Percentiles rank a stretch among this genome's conserved stretches.
phyloP scores from a whole-genome alignment of 129 eudicot species.

The Solidago caesia region DNA sequence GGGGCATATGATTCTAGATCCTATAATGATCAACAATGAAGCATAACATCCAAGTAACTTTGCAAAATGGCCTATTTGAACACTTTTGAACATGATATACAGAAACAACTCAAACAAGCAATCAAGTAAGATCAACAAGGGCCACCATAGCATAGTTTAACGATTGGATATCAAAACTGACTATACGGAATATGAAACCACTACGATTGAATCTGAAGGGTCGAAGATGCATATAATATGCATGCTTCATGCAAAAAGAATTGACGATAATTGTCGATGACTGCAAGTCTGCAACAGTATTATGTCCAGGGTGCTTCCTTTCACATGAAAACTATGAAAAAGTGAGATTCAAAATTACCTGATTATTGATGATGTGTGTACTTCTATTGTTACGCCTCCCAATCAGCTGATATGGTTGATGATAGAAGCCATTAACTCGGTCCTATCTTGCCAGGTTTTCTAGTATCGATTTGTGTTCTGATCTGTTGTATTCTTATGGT shows the following conservation, averaged over 20 bases:
- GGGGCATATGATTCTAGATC: background rate
- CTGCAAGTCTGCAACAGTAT: constrained; percentile 13
- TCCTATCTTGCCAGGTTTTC: constrained; percentile 10
- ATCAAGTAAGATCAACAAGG: constrained; percentile 7
- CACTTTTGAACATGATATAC: background rate
- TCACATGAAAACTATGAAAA: constrained; percentile 4
- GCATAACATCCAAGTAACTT: background rate
- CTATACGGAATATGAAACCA: background rate
- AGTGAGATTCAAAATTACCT: constrained; percentile 19
- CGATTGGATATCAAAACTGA: too few relatives aligned
- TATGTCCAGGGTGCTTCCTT: constrained; percentile 16
- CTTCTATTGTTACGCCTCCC: background rate
- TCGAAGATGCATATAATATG: background rate
- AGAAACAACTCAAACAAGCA: background rate
- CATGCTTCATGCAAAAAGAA: constrained; percentile 3
- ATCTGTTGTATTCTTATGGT: constrained; percentile 5
- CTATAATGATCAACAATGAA: background rate
- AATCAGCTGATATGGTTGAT: background rate
- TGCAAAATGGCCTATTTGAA: background rate
- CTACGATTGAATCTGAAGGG: background rate
- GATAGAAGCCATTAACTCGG: constrained; percentile 3
- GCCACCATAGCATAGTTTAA: background rate
- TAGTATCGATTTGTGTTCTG: constrained; percentile 15
- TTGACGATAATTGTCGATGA: background rate
- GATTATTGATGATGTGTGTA: background rate